Evolutionary conservation across 768 basidiomycete species (phyloP).

Genomic region (Ramaria rubella): DNA sequence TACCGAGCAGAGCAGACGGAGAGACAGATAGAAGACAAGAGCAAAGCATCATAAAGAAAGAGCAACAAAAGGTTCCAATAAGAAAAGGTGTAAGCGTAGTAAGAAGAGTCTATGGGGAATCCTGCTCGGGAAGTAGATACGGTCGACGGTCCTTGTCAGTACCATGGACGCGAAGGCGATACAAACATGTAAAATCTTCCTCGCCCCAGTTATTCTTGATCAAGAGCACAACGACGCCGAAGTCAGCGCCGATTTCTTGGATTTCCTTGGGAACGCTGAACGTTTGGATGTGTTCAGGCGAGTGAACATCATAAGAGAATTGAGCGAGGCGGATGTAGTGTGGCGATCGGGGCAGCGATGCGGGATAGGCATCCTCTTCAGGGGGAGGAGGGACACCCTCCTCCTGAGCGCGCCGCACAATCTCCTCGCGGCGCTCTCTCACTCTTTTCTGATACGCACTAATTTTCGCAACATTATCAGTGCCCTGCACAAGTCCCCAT

Average conservation of each 20-base stretch:
- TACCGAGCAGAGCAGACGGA: background rate
- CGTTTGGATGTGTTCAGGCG: constrained; percentile 62
- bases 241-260: constrained; percentile 65
- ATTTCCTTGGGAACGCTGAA: constrained; percentile 70
- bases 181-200: constrained; percentile 81
- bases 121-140: constrained; percentile 1
- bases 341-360: constrained; percentile 21
- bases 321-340: constrained; percentile 38
- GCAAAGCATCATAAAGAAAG: background rate
- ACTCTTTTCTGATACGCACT: constrained; percentile 39
- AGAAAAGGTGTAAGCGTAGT: background rate
- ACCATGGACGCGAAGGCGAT: constrained; percentile 78
- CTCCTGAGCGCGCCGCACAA: constrained; percentile 3
- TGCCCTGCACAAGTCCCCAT: constrained; percentile 83
- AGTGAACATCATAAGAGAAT: constrained; percentile 42
- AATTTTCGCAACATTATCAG: constrained; percentile 60
- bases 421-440: constrained; percentile 15
- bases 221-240: constrained; percentile 75
- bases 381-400: constrained; percentile 14
- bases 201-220: constrained; percentile 86
- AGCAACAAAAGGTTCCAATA: background rate
- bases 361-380: constrained; percentile 27
- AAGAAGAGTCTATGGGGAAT: background rate
- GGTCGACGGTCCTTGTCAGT: constrained; percentile 11
- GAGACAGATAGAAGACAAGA: background rate